Conservation (phyloP, 163 green algal genomes). For the Scenedesmus sp. region DNA sequence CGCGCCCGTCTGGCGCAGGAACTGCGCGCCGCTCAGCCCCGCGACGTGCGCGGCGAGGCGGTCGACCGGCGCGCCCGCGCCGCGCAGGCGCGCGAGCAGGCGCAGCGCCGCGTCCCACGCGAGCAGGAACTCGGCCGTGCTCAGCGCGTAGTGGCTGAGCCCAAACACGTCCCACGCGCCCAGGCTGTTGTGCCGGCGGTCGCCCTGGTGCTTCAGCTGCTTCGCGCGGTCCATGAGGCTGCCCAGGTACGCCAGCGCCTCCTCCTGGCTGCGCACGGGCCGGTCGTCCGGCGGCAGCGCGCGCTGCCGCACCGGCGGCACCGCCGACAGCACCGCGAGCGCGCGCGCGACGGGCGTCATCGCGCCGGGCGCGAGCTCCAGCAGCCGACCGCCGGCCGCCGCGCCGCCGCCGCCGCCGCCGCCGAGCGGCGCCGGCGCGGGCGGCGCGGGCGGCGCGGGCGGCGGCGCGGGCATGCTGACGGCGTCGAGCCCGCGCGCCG, state of each 20-base stretch:
- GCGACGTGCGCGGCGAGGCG: conserved; percentile 4
- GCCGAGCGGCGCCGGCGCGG: too few relatives aligned
- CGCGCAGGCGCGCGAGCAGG: neutral
- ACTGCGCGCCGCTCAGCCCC: neutral
- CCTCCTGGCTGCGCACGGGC: conserved; percentile 18
- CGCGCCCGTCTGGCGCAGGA: conserved; percentile 19
- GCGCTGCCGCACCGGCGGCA: conserved; percentile 19
- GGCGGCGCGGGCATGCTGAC: conserved; percentile 29
- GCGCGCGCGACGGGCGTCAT: conserved; percentile 23
- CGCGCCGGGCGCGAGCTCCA: conserved; percentile 23
- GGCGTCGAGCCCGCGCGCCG: neutral
- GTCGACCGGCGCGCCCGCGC: neutral
- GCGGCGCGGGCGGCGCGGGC: neutral
- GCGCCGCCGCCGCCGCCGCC: neutral
- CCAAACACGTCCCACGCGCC: conserved; percentile 42
- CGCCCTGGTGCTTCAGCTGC: conserved; percentile 27
- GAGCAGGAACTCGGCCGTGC: conserved; percentile 27
- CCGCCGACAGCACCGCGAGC: neutral
- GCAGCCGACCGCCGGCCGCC: neutral
- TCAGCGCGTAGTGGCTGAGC: conserved; percentile 34
- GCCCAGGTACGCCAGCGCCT: conserved; percentile 10
- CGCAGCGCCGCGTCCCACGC: conserved; percentile 18
- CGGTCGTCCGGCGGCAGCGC: conserved; percentile 3
- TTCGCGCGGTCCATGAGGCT: conserved; percentile 20
- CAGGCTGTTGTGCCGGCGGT: neutral